Conservation (phyloP, 768 basidiomycete species). For the Lyophyllum shimeji region DNA sequence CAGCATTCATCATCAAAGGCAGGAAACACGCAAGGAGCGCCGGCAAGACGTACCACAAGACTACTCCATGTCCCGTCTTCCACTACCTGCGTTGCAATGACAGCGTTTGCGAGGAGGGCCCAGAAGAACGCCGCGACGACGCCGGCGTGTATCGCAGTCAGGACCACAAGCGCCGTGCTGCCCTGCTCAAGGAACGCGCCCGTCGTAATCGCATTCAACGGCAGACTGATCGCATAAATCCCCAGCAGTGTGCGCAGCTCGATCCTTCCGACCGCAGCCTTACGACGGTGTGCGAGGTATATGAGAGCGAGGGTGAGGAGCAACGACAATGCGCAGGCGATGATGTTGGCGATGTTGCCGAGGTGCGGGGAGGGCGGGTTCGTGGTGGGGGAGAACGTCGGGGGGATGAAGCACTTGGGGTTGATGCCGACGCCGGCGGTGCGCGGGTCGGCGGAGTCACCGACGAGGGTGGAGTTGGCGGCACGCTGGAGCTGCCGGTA, state of each 20-base stretch:
- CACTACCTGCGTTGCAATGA: slow-evolving; percentile 86
- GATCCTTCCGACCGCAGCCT: slow-evolving; percentile 88
- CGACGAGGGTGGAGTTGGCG: slow-evolving; percentile 38
- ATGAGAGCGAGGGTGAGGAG: slow-evolving; percentile 60
- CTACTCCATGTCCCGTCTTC: slow-evolving; percentile 85
- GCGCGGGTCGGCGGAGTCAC: slow-evolving; percentile 39
- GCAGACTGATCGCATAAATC: slow-evolving; percentile 69
- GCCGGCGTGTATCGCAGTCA: slow-evolving; percentile 81
- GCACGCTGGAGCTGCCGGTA: slow-evolving; percentile 64
- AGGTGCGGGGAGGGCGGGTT: slow-evolving; percentile 27
- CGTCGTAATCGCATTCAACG: slow-evolving; percentile 79
- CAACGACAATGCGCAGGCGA: slow-evolving; percentile 75
- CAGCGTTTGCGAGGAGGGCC: slow-evolving; percentile 70
- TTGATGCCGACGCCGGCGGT: slow-evolving; percentile 83
- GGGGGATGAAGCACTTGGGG: slow-evolving; percentile 74
- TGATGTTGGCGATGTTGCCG: slow-evolving; percentile 86
- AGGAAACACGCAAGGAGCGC: background rate
- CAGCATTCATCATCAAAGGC: background rate
- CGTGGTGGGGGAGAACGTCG: slow-evolving; percentile 53
- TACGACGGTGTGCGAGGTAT: slow-evolving; percentile 56
- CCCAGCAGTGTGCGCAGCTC: slow-evolving; percentile 69
- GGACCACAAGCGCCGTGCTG: slow-evolving; percentile 59
- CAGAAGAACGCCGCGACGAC: slow-evolving; percentile 78
- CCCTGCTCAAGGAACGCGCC: slow-evolving; percentile 82
- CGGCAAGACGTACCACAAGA: slow-evolving; percentile 58